A percentile compares a stretch with the other conserved stretches of the same genome.
Conservation (phyloP, 2,329 filamentous ascomycete genomes). For the Ophiostoma angusticollis region DNA sequence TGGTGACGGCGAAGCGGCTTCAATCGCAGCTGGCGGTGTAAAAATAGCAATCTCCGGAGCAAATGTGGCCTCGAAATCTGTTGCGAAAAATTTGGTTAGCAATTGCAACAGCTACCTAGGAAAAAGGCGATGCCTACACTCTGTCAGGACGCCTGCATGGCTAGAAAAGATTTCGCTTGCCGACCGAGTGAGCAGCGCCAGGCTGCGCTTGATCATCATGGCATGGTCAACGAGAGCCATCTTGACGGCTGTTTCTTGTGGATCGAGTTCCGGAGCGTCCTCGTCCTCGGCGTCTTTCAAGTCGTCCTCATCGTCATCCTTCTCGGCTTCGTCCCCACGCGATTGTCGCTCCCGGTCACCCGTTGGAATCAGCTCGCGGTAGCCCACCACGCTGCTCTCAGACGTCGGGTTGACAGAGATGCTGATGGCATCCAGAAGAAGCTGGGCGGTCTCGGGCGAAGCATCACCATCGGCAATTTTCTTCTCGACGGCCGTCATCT, state of each 20-base stretch:
- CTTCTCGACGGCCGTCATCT: slow-evolving; percentile 66
- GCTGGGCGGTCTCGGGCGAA: slow-evolving; percentile 47
- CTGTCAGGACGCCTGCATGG: slow-evolving; percentile 46
- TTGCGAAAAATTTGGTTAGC: slow-evolving; percentile 8
- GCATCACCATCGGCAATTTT: slow-evolving; percentile 56
- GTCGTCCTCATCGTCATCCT: slow-evolving; percentile 30
- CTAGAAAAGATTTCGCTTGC: slow-evolving; percentile 44
- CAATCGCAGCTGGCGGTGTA: slow-evolving; percentile 32
- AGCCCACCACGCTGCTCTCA: slow-evolving; percentile 65
- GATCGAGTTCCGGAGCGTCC: slow-evolving; percentile 33
- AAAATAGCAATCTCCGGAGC: slow-evolving; percentile 54
- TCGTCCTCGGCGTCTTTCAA: slow-evolving; percentile 29
- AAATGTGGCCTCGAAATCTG: slow-evolving; percentile 51
- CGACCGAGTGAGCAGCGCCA: slow-evolving; percentile 55
- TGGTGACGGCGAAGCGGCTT: slow-evolving; percentile 29
- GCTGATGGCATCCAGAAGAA: slow-evolving; percentile 62
- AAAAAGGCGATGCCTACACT: slow-evolving; percentile 39
- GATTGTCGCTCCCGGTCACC: slow-evolving; percentile 18
- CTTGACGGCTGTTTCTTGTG: slow-evolving; percentile 66
- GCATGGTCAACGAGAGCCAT: slow-evolving; percentile 83
- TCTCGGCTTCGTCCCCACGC: slow-evolving; percentile 26
- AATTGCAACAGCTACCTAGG: not conserved
- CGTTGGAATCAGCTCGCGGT: slow-evolving; percentile 59
- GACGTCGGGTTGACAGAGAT: slow-evolving; percentile 63
- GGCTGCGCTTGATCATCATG: slow-evolving; percentile 70